Conservation (phyloP, 2,329 filamentous ascomycete genomes). For the Lasiodiplodia gonubiensis region DNA sequence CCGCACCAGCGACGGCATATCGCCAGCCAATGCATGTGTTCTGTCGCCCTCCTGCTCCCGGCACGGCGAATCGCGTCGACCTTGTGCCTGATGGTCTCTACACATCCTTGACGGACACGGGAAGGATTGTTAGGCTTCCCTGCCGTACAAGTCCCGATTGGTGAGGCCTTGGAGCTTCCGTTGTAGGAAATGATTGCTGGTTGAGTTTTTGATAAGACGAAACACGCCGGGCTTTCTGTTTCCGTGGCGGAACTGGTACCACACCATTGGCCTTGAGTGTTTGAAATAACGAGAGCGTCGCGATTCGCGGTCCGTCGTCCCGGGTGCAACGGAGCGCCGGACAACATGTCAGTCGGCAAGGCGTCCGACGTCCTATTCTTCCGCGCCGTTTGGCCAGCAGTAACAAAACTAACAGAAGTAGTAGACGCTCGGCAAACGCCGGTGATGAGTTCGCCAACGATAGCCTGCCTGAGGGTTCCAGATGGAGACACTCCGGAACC, state of each 20-base stretch:
- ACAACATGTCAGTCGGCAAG: no score
- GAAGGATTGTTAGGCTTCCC: not conserved
- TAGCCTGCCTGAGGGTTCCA: not conserved
- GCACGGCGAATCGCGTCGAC: not conserved
- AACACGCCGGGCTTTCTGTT: slow-evolving; percentile 1
- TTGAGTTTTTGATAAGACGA: not conserved
- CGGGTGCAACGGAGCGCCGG: not conserved
- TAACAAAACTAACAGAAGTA: not conserved
- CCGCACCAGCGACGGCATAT: slow-evolving; percentile 6
- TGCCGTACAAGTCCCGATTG: not conserved
- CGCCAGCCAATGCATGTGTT: not conserved
- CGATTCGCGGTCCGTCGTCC: not conserved
- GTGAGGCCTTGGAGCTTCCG: slow-evolving; percentile 11
- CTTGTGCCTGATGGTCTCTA: not conserved
- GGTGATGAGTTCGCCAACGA: not conserved
- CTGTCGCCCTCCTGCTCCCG: not conserved
- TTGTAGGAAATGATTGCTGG: slow-evolving; percentile 16
- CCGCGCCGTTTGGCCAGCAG: not conserved
- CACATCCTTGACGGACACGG: not conserved
- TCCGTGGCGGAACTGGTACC: slow-evolving; percentile 2
- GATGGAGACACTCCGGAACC: slow-evolving; percentile 9
- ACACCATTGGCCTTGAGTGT: not conserved
- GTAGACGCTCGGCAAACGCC: not conserved
- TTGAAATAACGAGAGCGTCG: not conserved
- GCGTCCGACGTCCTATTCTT: not conserved